Base-by-base conservation (phyloP, 2,329 filamentous ascomycete genomes). In the Aspergillus tamarii region DNA sequence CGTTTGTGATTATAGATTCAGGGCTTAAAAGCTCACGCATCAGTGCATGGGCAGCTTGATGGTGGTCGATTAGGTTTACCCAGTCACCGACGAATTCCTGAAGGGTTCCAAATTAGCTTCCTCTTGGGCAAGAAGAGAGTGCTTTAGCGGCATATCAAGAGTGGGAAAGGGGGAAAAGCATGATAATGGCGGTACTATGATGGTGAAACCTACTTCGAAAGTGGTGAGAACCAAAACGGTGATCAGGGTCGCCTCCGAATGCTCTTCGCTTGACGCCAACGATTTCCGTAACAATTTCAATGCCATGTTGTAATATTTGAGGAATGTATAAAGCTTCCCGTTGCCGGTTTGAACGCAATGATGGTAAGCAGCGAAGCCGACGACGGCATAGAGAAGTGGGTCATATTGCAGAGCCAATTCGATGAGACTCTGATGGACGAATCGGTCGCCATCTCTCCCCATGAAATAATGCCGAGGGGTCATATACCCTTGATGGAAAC, bases 61-160 rank as follows among this genome's bases (percentile, higher is more conserved):
- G 94, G 75, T 98, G 95, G 26, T 93, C 92, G 78, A 95, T 90
- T 19, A 98, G 83, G 72, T 96, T 97, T 59, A 96, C 88, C 93
- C 93, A 98, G 75, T 99, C 95, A 14, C 95, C 95, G 53, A 98
- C 84, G 72, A 93, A 96, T 79, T 98, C 95, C 93, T 97, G 72
- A 52, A 58, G 30, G 52, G 56, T 30, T n/a, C 10, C 14, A n/a
- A 36, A n/a, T n/a, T 36, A 36, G 52, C 41, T 59, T 74, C 26
- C n/a, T 10, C 19, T 3, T 10, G 12, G 2, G 26, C 14, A 19
- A 52, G 23, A 21, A 32, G 7, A 52, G 16, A 16, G 14, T n/a
- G 4, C 16, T 19, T 19, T 10, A n/a, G 39, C 16, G 16, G 39
- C 39, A 10, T 7, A n/a, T n/a, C 16, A 41, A 9, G 16, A 16